Evolutionary conservation across 768 basidiomycete species (phyloP).

Genomic region (Xerocomellus dryophilus): DNA sequence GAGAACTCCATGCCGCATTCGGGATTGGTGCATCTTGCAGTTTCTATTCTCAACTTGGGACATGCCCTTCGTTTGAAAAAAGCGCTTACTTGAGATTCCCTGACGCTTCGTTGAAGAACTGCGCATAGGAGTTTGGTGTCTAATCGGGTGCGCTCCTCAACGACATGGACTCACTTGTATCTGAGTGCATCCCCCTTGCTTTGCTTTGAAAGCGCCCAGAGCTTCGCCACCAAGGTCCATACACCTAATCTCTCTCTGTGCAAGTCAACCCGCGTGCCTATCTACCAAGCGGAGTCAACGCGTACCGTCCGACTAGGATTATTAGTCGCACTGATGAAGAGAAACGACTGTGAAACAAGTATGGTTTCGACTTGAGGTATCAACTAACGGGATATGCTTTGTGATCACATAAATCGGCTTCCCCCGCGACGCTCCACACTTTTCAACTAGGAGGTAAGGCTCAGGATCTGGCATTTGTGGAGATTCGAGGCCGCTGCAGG

Average conservation of each 20-base stretch:
- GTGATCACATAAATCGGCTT: conserved; percentile 44
- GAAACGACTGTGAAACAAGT: conserved; percentile 18
- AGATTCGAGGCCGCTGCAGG: conserved; percentile 10
- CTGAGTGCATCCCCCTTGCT: conserved; percentile 40
- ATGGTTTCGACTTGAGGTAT: conserved; percentile 4
- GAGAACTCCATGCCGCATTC: conserved; percentile 41
- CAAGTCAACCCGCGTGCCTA: conserved; percentile 10
- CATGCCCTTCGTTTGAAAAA: conserved; percentile 3
- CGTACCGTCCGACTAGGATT: conserved; percentile 35
- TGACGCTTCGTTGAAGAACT: conserved; percentile 41
- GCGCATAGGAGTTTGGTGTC: not conserved
- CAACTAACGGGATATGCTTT: conserved; percentile 40
- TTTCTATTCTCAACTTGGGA: conserved; percentile 12
- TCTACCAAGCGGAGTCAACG: not conserved
- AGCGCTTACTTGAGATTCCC: conserved; percentile 36
- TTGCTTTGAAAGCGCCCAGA: conserved; percentile 40
- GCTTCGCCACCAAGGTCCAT: conserved; percentile 43
- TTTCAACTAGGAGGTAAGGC: conserved; percentile 41
- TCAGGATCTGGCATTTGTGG: conserved; percentile 27
- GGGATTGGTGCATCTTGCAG: conserved; percentile 36
- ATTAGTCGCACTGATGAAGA: conserved; percentile 29
- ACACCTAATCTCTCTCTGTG: conserved; percentile 41
- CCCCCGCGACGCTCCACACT: conserved; percentile 41
- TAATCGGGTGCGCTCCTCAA: not conserved
- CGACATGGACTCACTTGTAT: conserved; percentile 35